Percentiles rank a stretch among this genome's conserved stretches.
Evolutionary conservation across 257 asterid species (phyloP).

Genomic region (Mitragyna speciosa): DNA sequence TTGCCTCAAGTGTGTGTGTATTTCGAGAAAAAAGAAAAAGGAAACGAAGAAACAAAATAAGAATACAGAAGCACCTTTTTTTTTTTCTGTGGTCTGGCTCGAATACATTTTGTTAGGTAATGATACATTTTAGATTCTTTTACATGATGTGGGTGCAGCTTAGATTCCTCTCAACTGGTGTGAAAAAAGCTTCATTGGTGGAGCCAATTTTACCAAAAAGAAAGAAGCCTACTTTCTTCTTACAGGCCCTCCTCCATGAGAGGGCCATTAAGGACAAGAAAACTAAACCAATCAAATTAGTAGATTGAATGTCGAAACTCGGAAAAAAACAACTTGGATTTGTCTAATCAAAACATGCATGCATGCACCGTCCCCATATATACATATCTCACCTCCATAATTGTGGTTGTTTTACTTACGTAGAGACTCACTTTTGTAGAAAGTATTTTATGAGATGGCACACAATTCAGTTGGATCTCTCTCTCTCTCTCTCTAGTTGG

Average conservation of each 20-base stretch:
- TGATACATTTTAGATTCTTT: no score
- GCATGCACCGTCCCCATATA: background rate
- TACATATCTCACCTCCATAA: background rate
- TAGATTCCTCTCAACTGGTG: background rate
- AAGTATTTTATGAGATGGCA: no score
- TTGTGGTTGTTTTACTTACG: background rate
- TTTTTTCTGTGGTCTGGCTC: background rate
- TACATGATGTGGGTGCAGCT: background rate
- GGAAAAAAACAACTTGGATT: background rate
- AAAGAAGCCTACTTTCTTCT: background rate
- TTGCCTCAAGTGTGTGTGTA: no score
- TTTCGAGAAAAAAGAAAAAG: background rate
- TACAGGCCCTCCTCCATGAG: background rate
- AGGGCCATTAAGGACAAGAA: background rate
- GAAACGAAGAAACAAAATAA: background rate
- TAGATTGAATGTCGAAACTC: background rate
- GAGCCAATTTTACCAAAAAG: background rate
- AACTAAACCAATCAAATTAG: slow-evolving; percentile 2
- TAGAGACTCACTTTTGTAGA: background rate
- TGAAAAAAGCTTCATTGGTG: background rate
- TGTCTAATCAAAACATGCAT: slow-evolving; percentile 1
- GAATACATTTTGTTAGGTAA: background rate
- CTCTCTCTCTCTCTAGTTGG: no score
- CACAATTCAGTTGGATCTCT: no score
- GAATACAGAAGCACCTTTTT: background rate